A percentile compares a stretch with the other conserved stretches of the same genome.
Evolutionary conservation across 2,329 filamentous ascomycete genomes (phyloP).

Genomic region (Trichoderma sp.): DNA sequence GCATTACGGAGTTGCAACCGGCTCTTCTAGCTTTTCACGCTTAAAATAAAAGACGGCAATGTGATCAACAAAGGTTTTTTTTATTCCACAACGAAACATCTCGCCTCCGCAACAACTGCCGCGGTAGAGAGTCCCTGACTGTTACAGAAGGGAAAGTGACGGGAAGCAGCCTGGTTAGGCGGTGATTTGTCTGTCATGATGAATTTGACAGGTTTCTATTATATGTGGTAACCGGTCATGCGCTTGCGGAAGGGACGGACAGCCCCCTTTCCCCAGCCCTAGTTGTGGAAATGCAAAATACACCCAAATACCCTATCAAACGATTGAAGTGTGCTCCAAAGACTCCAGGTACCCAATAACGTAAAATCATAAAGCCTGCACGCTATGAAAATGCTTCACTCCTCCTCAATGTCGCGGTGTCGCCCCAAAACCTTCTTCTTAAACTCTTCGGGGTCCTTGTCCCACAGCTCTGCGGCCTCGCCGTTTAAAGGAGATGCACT

Average conservation of each 20-base stretch:
- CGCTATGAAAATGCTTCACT: constrained; percentile 38
- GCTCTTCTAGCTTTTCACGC: constrained; percentile 50
- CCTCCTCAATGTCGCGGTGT: constrained; percentile 67
- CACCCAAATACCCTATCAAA: constrained; percentile 42
- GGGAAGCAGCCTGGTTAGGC: constrained; percentile 24
- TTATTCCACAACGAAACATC: constrained; percentile 27
- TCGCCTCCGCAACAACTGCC: constrained; percentile 4
- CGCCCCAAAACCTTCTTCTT: constrained; percentile 72
- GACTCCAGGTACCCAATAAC: constrained; percentile 50
- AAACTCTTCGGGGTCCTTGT: constrained; percentile 84
- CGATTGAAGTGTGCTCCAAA: constrained; percentile 39
- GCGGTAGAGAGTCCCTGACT: not conserved
- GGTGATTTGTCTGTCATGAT: constrained; percentile 29
- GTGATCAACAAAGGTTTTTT: constrained; percentile 39
- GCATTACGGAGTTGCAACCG: constrained; percentile 53
- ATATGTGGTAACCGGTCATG: constrained; percentile 24
- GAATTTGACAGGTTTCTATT: constrained; percentile 27
- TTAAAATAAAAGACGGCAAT: constrained; percentile 44
- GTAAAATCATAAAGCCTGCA: constrained; percentile 29
- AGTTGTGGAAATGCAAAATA: constrained; percentile 34
- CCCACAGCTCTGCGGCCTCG: constrained; percentile 95
- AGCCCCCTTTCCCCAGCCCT: constrained; percentile 24
- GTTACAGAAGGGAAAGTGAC: constrained; percentile 8
- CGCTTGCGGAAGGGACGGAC: constrained; percentile 17
- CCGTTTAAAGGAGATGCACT: constrained; percentile 94